Conservation (phyloP, 1,284 basidiomycete species). For the Retiboletus flavoniger region DNA sequence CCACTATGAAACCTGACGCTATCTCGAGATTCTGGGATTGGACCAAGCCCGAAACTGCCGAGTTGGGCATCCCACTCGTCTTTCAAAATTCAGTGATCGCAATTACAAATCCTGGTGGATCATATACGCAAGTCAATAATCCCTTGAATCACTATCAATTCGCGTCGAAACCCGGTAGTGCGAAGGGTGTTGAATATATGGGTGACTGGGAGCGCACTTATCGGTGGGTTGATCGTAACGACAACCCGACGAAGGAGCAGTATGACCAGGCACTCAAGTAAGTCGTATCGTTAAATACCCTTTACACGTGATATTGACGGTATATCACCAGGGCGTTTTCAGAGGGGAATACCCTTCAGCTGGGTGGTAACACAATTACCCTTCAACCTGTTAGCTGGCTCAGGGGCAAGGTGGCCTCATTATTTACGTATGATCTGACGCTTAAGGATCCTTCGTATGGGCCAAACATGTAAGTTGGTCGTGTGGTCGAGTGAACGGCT, state of each 20-base stretch:
- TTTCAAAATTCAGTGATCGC: neutral
- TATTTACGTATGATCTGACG: constrained; percentile 16
- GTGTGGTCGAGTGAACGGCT: neutral
- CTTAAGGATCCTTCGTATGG: constrained; percentile 9
- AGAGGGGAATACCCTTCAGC: neutral
- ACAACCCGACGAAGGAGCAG: constrained; percentile 8
- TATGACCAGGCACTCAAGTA: constrained; percentile 13
- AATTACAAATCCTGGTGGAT: constrained; percentile 4
- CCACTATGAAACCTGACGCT: neutral
- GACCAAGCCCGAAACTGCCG: constrained; percentile 6
- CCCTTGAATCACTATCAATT: constrained; percentile 21
- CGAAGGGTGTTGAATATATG: constrained; percentile 9
- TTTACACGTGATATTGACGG: neutral
- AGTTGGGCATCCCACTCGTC: constrained; percentile 13
- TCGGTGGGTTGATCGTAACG: constrained; percentile 12
- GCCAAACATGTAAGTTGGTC: constrained; percentile 16
- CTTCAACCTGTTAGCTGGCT: constrained; percentile 8
- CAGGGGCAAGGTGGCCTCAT: constrained; percentile 12
- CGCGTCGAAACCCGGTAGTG: constrained; percentile 5
- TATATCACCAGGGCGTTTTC: constrained; percentile 8
- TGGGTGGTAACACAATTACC: neutral
- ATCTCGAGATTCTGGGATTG: constrained; percentile 21
- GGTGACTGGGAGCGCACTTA: constrained; percentile 15
- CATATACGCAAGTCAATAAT: neutral
- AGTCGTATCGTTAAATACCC: neutral